These are phyloP conservation scores for Boletus huronensis DNA, from an alignment of 768 basidiomycete genomes.

Conservation along the genomic window DNA sequence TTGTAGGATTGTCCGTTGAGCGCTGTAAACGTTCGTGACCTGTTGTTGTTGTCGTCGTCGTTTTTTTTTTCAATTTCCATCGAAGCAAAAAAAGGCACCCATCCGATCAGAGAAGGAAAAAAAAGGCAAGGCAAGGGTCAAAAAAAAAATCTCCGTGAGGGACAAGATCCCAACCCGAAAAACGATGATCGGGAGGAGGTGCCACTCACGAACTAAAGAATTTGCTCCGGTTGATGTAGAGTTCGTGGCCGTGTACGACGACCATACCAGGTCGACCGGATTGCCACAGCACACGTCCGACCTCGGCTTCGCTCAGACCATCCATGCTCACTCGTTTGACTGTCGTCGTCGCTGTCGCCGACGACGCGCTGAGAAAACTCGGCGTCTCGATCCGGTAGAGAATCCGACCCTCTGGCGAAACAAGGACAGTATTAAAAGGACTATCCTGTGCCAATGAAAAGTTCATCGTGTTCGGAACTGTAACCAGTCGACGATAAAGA, in stretches of 20 bases:
- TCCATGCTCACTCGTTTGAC: slow-evolving; percentile 25
- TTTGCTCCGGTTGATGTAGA: slow-evolving; percentile 23
- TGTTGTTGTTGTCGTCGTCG: slow-evolving; percentile 9
- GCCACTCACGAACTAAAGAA: slow-evolving; percentile 32
- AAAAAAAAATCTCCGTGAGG: slow-evolving; percentile 2
- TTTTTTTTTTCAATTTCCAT: background rate
- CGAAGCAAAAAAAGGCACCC: background rate
- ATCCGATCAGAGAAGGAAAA: background rate
- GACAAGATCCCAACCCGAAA: background rate
- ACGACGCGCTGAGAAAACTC: slow-evolving; percentile 6
- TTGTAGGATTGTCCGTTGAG: slow-evolving; percentile 35
- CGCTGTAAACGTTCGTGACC: slow-evolving; percentile 33
- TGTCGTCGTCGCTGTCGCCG: slow-evolving; percentile 19
- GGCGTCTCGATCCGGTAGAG: slow-evolving; percentile 32
- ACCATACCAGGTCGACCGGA: slow-evolving; percentile 28
- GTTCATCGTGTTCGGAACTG: slow-evolving; percentile 21
- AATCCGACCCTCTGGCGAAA: slow-evolving; percentile 28
- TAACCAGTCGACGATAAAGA: background rate
- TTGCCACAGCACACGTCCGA: slow-evolving; percentile 31
- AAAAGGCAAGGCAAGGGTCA: slow-evolving; percentile 1
- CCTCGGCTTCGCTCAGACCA: slow-evolving; percentile 23
- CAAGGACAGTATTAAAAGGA: slow-evolving; percentile 31
- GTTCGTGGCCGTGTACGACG: slow-evolving; percentile 26
- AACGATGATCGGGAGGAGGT: background rate
- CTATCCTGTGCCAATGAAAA: slow-evolving; percentile 32